These are phyloP conservation scores for Stylosanthes scabra DNA, from an alignment of 331 rosid species.

Conservation along the genomic window DNA sequence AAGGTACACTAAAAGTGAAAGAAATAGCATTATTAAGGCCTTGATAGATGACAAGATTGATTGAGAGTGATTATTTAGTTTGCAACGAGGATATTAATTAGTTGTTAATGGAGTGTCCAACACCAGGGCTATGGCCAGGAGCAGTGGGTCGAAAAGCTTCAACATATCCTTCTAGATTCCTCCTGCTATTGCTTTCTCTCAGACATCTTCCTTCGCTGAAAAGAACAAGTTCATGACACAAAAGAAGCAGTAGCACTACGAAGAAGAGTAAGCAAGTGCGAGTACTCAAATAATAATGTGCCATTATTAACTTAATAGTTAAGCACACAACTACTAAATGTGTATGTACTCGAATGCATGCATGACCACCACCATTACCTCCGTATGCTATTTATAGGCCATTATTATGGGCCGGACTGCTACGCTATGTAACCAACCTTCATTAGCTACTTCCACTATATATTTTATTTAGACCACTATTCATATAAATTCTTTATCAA, in stretches of 20 bases:
- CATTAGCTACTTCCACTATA: too few relatives aligned
- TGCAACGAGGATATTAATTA: not conserved
- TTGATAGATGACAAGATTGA: not conserved
- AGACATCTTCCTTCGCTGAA: conserved; percentile 42
- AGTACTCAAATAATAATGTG: conserved; percentile 23
- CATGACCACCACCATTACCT: not conserved
- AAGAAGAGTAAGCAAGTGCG: conserved; percentile 42
- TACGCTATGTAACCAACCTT: too few relatives aligned
- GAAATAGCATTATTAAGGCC: conserved; percentile 5
- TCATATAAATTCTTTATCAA: too few relatives aligned
- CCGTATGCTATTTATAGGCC: conserved; percentile 30
- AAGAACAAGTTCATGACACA: conserved; percentile 37
- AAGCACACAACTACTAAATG: not conserved
- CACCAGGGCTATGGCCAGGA: conserved; percentile 61
- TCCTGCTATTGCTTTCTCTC: conserved; percentile 1
- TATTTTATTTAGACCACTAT: too few relatives aligned
- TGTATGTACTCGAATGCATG: not conserved
- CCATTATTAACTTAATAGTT: not conserved
- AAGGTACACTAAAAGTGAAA: not conserved
- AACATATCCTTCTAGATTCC: conserved; percentile 29
- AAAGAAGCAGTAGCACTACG: conserved; percentile 31
- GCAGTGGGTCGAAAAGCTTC: conserved; percentile 67
- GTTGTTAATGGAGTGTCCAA: conserved; percentile 50
- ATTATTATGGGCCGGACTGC: too few relatives aligned
- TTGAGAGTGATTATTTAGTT: not conserved